Conservation (phyloP, 768 basidiomycete species). For the Hypsizygus marmoreus region DNA sequence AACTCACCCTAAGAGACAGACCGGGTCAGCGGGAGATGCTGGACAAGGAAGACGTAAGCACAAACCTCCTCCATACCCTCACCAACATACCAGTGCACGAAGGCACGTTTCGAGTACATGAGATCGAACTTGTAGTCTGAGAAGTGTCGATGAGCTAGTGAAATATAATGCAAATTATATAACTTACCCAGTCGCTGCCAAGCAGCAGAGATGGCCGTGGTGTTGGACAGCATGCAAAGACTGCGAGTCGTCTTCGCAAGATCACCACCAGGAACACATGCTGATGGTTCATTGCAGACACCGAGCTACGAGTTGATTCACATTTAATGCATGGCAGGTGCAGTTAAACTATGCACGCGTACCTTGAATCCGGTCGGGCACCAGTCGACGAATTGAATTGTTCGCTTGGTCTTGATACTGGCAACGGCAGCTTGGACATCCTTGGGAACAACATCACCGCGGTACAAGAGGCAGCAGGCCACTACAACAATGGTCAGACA, state of each 20-base stretch:
- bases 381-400: conserved; percentile 99
- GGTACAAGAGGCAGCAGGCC: conserved; percentile 91
- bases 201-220: conserved; percentile 90
- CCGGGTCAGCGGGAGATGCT: conserved; percentile 2
- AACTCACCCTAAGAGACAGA: conserved; percentile 75
- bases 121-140: conserved; percentile 97
- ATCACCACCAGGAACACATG: conserved; percentile 90
- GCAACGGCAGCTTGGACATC: conserved; percentile 92
- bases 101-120: conserved; percentile 94
- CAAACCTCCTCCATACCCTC: conserved; percentile 97
- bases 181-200: conserved; percentile 81
- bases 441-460: conserved; percentile 96
- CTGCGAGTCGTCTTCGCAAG: conserved; percentile 92
- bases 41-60: conserved; percentile 3
- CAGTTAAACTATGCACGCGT: conserved; percentile 10
- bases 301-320: conserved; percentile 65
- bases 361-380: conserved; percentile 96
- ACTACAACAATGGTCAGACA: conserved; percentile 44
- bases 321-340: too few species aligned
- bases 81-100: conserved; percentile 94
- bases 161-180: neutral
- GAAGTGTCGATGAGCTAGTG: conserved; percentile 11
- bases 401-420: conserved; percentile 95
- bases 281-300: conserved; percentile 96
- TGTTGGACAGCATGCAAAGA: conserved; percentile 97